A percentile compares a stretch with the other conserved stretches of the same genome.
phyloP scores from a whole-genome alignment of 2,329 filamentous ascomycete genomes.

The Cladosporium sp. region DNA sequence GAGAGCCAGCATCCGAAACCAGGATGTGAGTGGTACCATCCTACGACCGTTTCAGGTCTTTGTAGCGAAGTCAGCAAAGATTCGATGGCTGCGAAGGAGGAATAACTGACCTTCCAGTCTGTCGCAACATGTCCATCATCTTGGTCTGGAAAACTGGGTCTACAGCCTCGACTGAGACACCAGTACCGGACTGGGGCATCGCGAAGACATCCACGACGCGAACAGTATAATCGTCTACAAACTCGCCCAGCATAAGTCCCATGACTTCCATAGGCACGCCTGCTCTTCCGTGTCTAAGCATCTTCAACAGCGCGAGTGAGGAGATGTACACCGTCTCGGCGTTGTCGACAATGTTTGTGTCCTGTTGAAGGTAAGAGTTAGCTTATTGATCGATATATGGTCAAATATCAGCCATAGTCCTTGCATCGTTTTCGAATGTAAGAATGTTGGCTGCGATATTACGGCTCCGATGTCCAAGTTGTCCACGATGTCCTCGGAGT shows the following conservation, averaged over 20 bases:
- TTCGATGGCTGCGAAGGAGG: background rate
- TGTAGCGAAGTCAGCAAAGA: slow-evolving; percentile 6
- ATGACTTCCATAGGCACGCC: slow-evolving; percentile 99
- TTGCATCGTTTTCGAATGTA: background rate
- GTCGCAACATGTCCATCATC: slow-evolving; percentile 99
- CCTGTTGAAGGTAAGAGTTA: slow-evolving; percentile 50
- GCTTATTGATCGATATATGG: slow-evolving; percentile 6
- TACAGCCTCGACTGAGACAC: slow-evolving; percentile 96
- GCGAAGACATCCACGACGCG: slow-evolving; percentile 98
- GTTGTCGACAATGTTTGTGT: slow-evolving; percentile 95
- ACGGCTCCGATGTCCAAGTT: background rate
- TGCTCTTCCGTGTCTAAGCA: slow-evolving; percentile 94
- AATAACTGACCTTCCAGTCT: slow-evolving; percentile 77
- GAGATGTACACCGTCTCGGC: slow-evolving; percentile 99
- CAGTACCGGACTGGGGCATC: slow-evolving; percentile 98
- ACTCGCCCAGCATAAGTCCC: slow-evolving; percentile 98
- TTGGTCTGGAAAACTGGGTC: slow-evolving; percentile 99
- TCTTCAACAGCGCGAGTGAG: slow-evolving; percentile 93
- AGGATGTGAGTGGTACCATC: slow-evolving; percentile 99
- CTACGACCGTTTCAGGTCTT: slow-evolving; percentile 93
- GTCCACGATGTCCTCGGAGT: background rate
- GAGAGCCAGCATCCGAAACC: slow-evolving; percentile 99
- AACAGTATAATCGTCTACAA: slow-evolving; percentile 98
- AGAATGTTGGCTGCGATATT: background rate
- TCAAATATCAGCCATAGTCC: background rate